A percentile compares a stretch with the other conserved stretches of the same genome.
Conservation (phyloP, 345 rosid species). For the Populus simonii region DNA sequence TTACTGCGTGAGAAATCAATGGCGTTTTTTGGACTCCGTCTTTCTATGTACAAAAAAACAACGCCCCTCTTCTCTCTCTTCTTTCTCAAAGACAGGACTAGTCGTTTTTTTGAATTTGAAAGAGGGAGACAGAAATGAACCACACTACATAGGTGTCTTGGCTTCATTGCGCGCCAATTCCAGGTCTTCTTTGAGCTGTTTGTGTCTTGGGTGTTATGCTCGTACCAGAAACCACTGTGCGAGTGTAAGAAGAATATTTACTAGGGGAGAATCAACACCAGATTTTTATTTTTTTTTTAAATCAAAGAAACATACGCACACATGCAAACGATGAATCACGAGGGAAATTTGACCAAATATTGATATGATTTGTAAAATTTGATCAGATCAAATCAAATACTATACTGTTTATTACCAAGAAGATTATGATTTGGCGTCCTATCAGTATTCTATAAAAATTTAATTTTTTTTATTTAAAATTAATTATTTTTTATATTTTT, state of each 20-base stretch:
- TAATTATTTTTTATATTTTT: too few relatives aligned
- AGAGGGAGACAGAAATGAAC: background rate
- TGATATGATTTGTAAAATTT: too few relatives aligned
- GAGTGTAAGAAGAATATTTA: background rate
- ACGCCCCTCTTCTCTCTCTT: background rate
- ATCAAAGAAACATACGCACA: background rate
- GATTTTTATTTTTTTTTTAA: conserved; percentile 5
- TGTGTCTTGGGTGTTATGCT: background rate
- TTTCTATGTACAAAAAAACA: background rate
- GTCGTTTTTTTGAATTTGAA: background rate
- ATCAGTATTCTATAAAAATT: too few relatives aligned
- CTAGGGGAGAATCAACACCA: too few relatives aligned
- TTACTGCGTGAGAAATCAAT: conserved; percentile 52
- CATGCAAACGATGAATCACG: too few relatives aligned
- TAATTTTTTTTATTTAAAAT: too few relatives aligned
- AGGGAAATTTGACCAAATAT: too few relatives aligned
- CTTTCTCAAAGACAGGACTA: background rate
- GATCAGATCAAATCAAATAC: too few relatives aligned
- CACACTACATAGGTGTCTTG: background rate
- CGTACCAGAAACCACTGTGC: background rate
- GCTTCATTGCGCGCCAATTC: background rate
- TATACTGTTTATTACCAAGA: too few relatives aligned
- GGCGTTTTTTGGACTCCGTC: conserved; percentile 42
- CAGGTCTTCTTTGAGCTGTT: background rate
- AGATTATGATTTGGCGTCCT: too few relatives aligned